Evolutionary conservation across 2,329 filamentous ascomycete species (phyloP).

Genomic region (Aspergillus viridinutans): DNA sequence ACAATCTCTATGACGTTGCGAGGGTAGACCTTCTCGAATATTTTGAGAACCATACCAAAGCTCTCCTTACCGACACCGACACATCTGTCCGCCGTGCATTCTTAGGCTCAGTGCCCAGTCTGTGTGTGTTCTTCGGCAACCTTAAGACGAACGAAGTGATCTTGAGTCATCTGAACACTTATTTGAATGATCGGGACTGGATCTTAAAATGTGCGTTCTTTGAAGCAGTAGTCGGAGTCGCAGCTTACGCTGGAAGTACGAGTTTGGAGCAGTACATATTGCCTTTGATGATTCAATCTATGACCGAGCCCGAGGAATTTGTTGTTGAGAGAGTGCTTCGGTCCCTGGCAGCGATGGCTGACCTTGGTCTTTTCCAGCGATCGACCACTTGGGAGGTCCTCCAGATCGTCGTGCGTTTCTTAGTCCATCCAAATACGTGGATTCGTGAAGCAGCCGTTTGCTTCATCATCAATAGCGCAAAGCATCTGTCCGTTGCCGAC

Average conservation of each 20-base stretch:
- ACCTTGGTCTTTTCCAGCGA: conserved; percentile 80
- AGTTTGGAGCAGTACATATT: conserved; percentile 93
- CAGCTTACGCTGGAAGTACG: conserved; percentile 80
- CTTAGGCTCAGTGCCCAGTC: conserved; percentile 79
- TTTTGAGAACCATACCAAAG: conserved; percentile 85
- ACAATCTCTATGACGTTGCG: conserved; percentile 83
- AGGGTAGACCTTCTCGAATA: conserved; percentile 74
- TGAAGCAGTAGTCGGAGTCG: conserved; percentile 88
- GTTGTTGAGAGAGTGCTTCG: conserved; percentile 88
- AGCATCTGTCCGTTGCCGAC: conserved; percentile 73
- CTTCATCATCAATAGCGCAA: conserved; percentile 73
- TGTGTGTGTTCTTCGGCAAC: conserved; percentile 93
- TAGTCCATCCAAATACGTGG: conserved; percentile 93
- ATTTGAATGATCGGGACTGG: conserved; percentile 95
- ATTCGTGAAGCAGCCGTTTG: conserved; percentile 84
- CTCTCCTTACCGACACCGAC: conserved; percentile 80
- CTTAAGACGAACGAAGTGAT: conserved; percentile 94
- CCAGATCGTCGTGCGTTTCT: conserved; percentile 76
- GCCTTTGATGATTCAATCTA: conserved; percentile 89
- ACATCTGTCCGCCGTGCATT: conserved; percentile 86
- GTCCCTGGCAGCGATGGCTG: conserved; percentile 82
- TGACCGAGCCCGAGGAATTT: conserved; percentile 89
- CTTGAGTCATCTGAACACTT: conserved; percentile 91
- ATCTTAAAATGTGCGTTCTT: conserved; percentile 95
- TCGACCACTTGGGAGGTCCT: conserved; percentile 83